Conservation (phyloP, 1,284 basidiomycete genomes). For the Pisolithus thermaeus region DNA sequence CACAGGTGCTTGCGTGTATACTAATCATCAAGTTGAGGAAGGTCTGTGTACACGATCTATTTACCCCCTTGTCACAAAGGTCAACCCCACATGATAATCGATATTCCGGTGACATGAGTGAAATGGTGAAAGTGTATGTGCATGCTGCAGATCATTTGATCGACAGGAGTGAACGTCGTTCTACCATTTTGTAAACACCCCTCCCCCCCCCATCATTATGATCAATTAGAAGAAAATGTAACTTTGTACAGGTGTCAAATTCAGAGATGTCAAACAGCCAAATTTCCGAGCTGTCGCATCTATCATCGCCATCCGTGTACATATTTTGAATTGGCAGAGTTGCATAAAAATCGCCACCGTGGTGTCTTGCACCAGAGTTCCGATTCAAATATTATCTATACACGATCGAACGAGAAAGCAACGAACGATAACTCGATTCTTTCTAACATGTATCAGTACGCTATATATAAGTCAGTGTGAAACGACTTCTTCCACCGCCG, state of each 20-base stretch:
- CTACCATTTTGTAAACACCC: too few species aligned
- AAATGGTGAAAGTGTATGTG: not conserved
- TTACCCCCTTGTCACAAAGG: not conserved
- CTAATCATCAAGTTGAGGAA: too few species aligned
- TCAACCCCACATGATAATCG: not conserved
- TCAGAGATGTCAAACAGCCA: not conserved
- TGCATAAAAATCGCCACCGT: too few species aligned
- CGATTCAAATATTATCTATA: not conserved
- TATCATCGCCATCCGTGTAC: too few species aligned
- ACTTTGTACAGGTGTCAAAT: not conserved
- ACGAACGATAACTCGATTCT: not conserved
- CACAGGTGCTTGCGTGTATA: too few species aligned
- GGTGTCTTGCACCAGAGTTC: not conserved
- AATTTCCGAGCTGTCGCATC: not conserved
- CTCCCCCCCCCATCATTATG: not conserved
- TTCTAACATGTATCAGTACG: not conserved
- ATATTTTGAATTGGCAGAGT: too few species aligned
- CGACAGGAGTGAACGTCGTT: not conserved
- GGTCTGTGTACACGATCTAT: too few species aligned
- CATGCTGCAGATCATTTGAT: not conserved
- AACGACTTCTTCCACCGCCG: not conserved
- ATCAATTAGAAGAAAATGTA: not conserved
- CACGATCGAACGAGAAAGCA: not conserved
- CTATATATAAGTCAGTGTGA: not conserved
- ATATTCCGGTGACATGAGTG: not conserved